phyloP scores from a whole-genome alignment of 2,329 filamentous ascomycete species.

The Alternaria rosae region DNA sequence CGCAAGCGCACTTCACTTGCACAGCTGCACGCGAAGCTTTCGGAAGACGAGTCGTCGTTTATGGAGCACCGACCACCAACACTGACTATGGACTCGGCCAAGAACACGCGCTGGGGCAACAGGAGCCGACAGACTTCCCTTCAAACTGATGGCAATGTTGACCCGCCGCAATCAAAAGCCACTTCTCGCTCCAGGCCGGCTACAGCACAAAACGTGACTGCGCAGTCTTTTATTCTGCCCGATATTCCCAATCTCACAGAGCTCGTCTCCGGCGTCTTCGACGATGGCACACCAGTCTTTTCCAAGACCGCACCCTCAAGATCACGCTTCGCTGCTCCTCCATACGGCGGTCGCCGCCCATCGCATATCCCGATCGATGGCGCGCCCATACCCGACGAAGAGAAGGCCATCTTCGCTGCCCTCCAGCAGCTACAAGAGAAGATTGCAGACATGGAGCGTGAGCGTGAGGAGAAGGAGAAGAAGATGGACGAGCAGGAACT shows the following conservation, averaged over 20 bases:
- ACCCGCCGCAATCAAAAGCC: constrained; percentile 27
- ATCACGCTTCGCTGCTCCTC: constrained; percentile 63
- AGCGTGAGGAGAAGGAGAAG: constrained; percentile 60
- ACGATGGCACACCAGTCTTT: constrained; percentile 66
- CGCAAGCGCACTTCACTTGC: constrained; percentile 59
- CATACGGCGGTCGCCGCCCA: constrained; percentile 35
- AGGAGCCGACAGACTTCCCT: constrained; percentile 53
- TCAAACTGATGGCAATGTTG: constrained; percentile 39
- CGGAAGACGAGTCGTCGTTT: constrained; percentile 62
- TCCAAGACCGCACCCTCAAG: constrained; percentile 58
- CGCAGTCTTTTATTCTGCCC: constrained; percentile 68
- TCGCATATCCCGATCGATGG: constrained; percentile 59
- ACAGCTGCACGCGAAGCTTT: constrained; percentile 63
- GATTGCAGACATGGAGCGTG: constrained; percentile 63
- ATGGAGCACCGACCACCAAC: constrained; percentile 59
- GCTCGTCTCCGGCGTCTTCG: constrained; percentile 65
- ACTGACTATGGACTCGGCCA: constrained; percentile 49
- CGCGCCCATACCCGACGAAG: constrained; percentile 66
- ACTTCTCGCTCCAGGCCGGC: constrained; percentile 46
- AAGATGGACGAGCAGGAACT: constrained; percentile 60
- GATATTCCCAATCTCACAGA: constrained; percentile 68
- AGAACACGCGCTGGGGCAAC: constrained; percentile 64
- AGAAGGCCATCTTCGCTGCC: constrained; percentile 69
- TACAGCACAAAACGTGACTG: constrained; percentile 59
- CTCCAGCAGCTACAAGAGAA: constrained; percentile 66